Conservation (phyloP, 2,329 filamentous ascomycete species). For the Fusarium secorum region DNA sequence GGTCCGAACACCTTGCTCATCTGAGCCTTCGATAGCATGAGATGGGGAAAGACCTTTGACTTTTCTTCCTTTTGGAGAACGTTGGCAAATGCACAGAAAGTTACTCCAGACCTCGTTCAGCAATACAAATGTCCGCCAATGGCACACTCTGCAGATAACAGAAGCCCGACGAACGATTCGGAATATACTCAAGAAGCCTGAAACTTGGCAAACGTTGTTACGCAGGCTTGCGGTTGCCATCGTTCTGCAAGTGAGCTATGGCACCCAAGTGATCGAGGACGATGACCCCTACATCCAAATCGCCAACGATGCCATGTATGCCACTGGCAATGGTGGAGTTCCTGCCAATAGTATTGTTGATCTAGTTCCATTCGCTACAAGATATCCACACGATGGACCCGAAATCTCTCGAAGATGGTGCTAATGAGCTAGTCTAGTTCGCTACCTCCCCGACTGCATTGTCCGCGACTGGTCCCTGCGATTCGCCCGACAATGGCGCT, state of each 20-base stretch:
- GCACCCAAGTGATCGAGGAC: constrained; percentile 41
- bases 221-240: constrained; percentile 45
- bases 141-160: constrained; percentile 38
- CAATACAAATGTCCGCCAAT: constrained; percentile 45
- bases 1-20: not conserved
- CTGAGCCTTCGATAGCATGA: constrained; percentile 44
- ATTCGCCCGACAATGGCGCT: constrained; percentile 47
- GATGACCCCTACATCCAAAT: constrained; percentile 45
- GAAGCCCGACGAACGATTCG: constrained; percentile 36
- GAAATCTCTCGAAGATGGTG: not conserved
- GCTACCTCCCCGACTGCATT: constrained; percentile 42
- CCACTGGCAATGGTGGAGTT: constrained; percentile 44
- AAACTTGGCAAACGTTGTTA: constrained; percentile 40
- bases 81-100: constrained; percentile 54
- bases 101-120: constrained; percentile 54
- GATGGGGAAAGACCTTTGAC: constrained; percentile 57
- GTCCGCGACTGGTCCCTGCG: constrained; percentile 44
- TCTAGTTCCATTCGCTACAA: constrained; percentile 51
- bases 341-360: constrained; percentile 52
- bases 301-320: constrained; percentile 44
- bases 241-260: constrained; percentile 46
- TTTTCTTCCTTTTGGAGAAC: constrained; percentile 53
- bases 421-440: constrained; percentile 29
- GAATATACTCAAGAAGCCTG: constrained; percentile 31
- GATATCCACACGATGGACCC: not conserved